Evolutionary conservation across 108 stramenopile species (phyloP).

Genomic region (Schizochytrium sp.): DNA sequence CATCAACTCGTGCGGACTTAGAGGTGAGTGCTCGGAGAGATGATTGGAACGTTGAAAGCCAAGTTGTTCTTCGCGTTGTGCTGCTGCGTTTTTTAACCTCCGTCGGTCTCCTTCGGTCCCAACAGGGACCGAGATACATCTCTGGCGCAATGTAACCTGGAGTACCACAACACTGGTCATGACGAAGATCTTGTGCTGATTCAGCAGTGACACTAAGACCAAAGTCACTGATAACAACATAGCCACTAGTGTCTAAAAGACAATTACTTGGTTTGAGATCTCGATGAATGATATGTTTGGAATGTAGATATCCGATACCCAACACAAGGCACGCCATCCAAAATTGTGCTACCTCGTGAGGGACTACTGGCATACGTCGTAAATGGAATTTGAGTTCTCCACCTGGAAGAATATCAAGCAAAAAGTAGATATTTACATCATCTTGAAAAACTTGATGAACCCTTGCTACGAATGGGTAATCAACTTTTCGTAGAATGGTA

Average conservation of each 20-base stretch:
- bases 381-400: conserved; percentile 49
- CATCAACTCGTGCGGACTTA: conserved; percentile 10
- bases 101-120: conserved; percentile 1
- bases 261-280: conserved; percentile 75
- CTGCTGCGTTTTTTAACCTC: neutral
- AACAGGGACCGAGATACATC: conserved; percentile 54
- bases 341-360: conserved; percentile 31
- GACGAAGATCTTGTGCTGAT: neutral
- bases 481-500: conserved; percentile 2
- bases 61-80: neutral
- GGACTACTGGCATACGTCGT: conserved; percentile 29
- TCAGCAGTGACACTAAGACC: conserved; percentile 63
- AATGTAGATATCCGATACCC: conserved; percentile 70
- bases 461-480: conserved; percentile 13
- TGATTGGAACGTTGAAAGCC: conserved; percentile 32
- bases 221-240: conserved; percentile 73
- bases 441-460: conserved; percentile 42
- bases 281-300: conserved; percentile 71
- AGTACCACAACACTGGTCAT: conserved; percentile 57
- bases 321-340: conserved; percentile 60
- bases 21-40: conserved; percentile 4
- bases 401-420: conserved; percentile 42
- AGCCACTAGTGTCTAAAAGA: conserved; percentile 65
- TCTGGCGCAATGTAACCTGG: conserved; percentile 56
- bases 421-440: conserved; percentile 24